A percentile compares a stretch with the other conserved stretches of the same genome.
Conservation (phyloP, 2,329 filamentous ascomycete species). For the Ophiostoma quercus region DNA sequence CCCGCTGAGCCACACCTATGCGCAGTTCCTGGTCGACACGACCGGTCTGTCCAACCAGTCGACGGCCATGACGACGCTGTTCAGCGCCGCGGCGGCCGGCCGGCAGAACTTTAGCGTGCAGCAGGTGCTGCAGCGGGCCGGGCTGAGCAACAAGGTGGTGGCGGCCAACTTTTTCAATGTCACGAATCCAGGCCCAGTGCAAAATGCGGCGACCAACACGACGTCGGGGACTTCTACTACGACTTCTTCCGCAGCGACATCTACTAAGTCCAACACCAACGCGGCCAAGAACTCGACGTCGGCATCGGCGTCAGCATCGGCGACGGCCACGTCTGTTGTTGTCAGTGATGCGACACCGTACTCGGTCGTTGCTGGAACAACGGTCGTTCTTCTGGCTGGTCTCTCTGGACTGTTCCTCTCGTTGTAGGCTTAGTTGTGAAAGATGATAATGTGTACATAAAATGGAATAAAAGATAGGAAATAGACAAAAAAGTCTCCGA, state of each 20-base stretch:
- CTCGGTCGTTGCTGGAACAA: neutral
- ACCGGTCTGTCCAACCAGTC: constrained; percentile 30
- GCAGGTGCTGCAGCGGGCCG: constrained; percentile 33
- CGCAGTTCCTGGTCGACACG: constrained; percentile 39
- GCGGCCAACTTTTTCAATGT: constrained; percentile 35
- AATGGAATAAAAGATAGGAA: neutral
- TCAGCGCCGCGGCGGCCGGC: constrained; percentile 31
- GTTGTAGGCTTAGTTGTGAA: neutral
- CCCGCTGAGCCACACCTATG: constrained; percentile 40
- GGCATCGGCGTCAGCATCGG: neutral
- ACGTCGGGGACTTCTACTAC: neutral
- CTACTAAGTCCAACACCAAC: neutral
- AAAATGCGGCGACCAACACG: neutral
- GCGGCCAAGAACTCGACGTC: neutral
- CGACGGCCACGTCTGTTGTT: neutral
- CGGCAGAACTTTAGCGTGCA: constrained; percentile 35
- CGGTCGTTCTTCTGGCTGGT: neutral
- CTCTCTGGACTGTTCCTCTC: neutral
- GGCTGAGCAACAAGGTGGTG: constrained; percentile 34
- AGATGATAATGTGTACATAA: neutral
- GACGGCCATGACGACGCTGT: constrained; percentile 27
- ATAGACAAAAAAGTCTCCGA: neutral
- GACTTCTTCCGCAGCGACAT: neutral
- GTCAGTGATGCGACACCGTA: neutral
- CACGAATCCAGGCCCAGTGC: neutral